These are phyloP conservation scores for Thymus mandschuricus DNA, from an alignment of 257 asterid species.

Conservation along the genomic window DNA sequence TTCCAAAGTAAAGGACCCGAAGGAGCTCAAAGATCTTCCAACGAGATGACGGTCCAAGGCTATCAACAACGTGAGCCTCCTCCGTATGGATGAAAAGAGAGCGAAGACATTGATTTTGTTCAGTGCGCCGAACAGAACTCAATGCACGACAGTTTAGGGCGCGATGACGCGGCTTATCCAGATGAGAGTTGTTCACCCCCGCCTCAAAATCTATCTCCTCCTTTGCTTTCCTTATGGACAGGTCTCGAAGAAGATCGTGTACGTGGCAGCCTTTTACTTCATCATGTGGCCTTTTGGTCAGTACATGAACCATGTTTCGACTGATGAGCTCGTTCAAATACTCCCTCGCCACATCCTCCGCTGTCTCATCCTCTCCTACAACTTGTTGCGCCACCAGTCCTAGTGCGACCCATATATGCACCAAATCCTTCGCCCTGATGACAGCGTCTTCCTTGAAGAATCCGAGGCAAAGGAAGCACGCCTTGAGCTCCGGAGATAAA, in stretches of 20 bases:
- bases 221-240: slow-evolving; percentile 24
- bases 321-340: slow-evolving; percentile 35
- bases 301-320: slow-evolving; percentile 35
- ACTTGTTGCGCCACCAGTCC: not conserved
- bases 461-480: slow-evolving; percentile 22
- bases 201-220: slow-evolving; percentile 31
- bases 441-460: not conserved
- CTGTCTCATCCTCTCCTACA: no score
- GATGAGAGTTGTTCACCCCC: no score
- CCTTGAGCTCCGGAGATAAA: slow-evolving; percentile 31
- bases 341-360: not conserved
- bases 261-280: not conserved
- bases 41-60: no score
- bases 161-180: no score
- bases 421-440: not conserved
- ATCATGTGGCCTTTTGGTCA: not conserved
- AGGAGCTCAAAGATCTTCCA: no score
- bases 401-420: not conserved
- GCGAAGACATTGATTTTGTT: no score
- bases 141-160: no score
- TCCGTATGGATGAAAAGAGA: no score
- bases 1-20: no score
- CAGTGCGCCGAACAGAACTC: no score
- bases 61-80: no score
- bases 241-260: slow-evolving; percentile 33